A percentile compares a stretch with the other conserved stretches of the same genome.
phyloP scores from a whole-genome alignment of 2,329 filamentous ascomycete genomes.

The Pseudogymnoascus sp. region DNA sequence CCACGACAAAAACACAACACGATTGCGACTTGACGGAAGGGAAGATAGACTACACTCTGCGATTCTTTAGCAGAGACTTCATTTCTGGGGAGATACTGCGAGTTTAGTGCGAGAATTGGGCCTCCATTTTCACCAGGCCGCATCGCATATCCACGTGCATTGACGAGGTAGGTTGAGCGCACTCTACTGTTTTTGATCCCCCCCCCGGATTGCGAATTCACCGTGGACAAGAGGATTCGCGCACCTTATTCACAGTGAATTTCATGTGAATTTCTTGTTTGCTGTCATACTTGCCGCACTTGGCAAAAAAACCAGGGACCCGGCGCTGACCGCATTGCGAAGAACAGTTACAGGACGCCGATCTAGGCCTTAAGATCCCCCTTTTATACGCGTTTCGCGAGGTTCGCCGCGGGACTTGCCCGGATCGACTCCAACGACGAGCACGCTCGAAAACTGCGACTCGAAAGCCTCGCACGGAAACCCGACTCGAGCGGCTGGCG shows the following conservation, averaged over 20 bases:
- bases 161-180: neutral
- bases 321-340: slow-evolving; percentile 3
- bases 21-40: neutral
- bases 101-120: neutral
- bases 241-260: neutral
- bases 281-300: neutral
- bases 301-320: neutral
- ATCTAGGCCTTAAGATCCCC: slow-evolving; percentile 5
- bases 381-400: neutral
- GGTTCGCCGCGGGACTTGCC: neutral
- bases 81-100: neutral
- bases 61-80: neutral
- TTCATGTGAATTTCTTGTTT: neutral
- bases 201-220: neutral
- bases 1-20: slow-evolving; percentile 1
- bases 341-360: slow-evolving; percentile 4
- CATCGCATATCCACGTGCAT: slow-evolving; percentile 1
- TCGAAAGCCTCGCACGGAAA: neutral
- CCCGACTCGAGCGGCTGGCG: neutral
- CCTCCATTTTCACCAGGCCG: neutral
- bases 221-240: neutral
- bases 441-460: neutral
- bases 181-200: neutral
- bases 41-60: neutral
- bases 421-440: neutral